Evolutionary conservation across 179 eudicot species (phyloP), one percentile per base, ranked within the genome.

Genomic region (Actinidia arguta): DNA sequence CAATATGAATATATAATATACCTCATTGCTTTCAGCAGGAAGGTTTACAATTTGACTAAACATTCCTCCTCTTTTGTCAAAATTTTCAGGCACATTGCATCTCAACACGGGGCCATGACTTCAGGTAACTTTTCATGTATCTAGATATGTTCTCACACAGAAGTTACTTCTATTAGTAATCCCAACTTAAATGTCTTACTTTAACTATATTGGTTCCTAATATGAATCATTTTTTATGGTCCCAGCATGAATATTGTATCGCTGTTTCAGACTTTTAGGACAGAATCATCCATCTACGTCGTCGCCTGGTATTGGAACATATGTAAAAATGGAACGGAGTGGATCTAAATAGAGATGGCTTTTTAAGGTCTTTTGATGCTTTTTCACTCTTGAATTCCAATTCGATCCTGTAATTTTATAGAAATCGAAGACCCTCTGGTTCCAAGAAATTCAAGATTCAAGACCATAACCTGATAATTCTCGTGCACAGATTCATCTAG

Each of bases 51-150:
- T 18, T 50, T 72, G 68, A 51, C 71, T 80, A 48, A 76, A 80
- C 44, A 76, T 39, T 51, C 58, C 12, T 36, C 67, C 66, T 83
- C 64, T 82, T 64, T 82, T 66, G 48, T 81, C 42, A 20, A 80
- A 76, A 80, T 51, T 80, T 89, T 47, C 85, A 96, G 99, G 99
- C 99, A 81, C 99, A 96, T 85, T 96, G 99, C 85, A 90, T 96
- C 82, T 96, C 99, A 85, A 78, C 97, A 36, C 93, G 99, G 99
- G 99, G 99, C 62, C 98, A 96, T 78, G 98, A 96, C 83, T 96
- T 96, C 95, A 93, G 99, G 99, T 94, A 76, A 72, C 78, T 78
- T 66, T 59, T 76, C 74, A 69, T 44, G 27, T 42, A 52, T 69
- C 9, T 70, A 50, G 67, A 55, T 36, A 76, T 42, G 9, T 76